phyloP scores from a whole-genome alignment of 345 rosid genomes.

The rapeseed (Brassica napus) region DNA sequence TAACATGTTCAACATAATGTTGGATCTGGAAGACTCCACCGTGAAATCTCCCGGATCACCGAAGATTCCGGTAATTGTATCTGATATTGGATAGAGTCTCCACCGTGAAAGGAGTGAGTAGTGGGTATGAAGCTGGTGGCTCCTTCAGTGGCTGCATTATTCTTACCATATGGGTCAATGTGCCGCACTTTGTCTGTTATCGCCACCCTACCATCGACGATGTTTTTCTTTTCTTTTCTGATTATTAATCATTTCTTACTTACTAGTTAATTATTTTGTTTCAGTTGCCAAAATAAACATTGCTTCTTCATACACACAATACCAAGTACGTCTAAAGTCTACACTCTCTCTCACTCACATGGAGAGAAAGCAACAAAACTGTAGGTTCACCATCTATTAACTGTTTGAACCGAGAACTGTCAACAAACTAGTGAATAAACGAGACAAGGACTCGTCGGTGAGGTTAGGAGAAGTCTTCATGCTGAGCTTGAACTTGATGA shows the following conservation, averaged over 20 bases:
- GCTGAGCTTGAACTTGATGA: too few relatives aligned
- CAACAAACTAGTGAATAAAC: too few relatives aligned
- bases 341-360: constrained; percentile 35
- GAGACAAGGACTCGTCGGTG: too few relatives aligned
- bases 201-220: neutral
- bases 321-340: neutral
- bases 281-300: neutral
- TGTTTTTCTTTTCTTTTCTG: neutral
- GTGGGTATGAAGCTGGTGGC: constrained; percentile 26
- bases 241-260: neutral
- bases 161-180: constrained; percentile 26
- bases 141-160: constrained; percentile 31
- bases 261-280: constrained; percentile 11
- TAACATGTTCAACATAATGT: constrained; percentile 36
- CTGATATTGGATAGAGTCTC: constrained; percentile 32
- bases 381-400: neutral
- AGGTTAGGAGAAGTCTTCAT: too few relatives aligned
- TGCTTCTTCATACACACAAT: neutral
- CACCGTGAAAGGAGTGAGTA: neutral
- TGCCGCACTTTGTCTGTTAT: constrained; percentile 16
- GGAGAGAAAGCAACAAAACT: constrained; percentile 4
- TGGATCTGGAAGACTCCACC: constrained; percentile 32
- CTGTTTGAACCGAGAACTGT: neutral
- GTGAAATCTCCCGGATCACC: constrained; percentile 17
- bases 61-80: constrained; percentile 29